phyloP scores from a whole-genome alignment of 768 basidiomycete genomes.

The Auricularia sp. region DNA sequence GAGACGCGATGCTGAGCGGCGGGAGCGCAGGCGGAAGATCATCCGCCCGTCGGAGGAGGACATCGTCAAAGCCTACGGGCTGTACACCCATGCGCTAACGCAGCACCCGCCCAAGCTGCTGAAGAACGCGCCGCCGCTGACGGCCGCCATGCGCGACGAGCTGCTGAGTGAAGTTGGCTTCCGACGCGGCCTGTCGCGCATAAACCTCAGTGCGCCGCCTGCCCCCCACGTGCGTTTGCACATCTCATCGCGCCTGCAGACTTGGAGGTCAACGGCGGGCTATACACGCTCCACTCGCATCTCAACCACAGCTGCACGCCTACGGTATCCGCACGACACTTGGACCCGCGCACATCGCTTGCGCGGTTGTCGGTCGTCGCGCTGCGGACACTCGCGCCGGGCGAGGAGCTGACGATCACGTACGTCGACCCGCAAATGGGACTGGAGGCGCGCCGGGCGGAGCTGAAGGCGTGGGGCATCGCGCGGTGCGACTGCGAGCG shows the following conservation, averaged over 20 bases:
- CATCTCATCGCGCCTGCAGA: conserved; percentile 29
- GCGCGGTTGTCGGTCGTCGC: conserved; percentile 71
- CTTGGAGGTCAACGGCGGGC: conserved; percentile 76
- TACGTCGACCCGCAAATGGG: conserved; percentile 64
- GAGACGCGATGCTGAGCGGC: neutral
- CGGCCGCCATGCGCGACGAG: conserved; percentile 38
- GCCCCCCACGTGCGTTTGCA: neutral
- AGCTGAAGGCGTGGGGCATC: conserved; percentile 67
- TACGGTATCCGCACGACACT: conserved; percentile 68
- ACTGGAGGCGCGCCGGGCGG: conserved; percentile 36
- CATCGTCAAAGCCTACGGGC: neutral
- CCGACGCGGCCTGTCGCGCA: conserved; percentile 59
- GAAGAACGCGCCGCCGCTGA: conserved; percentile 35
- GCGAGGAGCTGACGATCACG: conserved; percentile 68
- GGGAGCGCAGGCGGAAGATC: neutral
- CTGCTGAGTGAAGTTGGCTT: conserved; percentile 74
- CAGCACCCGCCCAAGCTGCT: conserved; percentile 47
- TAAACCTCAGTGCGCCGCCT: conserved; percentile 64
- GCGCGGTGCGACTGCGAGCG: conserved; percentile 57
- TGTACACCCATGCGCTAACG: conserved; percentile 33
- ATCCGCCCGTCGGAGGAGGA: neutral
- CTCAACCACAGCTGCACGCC: conserved; percentile 80
- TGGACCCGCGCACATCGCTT: conserved; percentile 58
- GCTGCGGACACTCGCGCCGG: conserved; percentile 46
- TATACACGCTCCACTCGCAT: conserved; percentile 80